Evolutionary conservation across 2,329 filamentous ascomycete species (phyloP).

Genomic region (Pseudogymnoascus sp.): DNA sequence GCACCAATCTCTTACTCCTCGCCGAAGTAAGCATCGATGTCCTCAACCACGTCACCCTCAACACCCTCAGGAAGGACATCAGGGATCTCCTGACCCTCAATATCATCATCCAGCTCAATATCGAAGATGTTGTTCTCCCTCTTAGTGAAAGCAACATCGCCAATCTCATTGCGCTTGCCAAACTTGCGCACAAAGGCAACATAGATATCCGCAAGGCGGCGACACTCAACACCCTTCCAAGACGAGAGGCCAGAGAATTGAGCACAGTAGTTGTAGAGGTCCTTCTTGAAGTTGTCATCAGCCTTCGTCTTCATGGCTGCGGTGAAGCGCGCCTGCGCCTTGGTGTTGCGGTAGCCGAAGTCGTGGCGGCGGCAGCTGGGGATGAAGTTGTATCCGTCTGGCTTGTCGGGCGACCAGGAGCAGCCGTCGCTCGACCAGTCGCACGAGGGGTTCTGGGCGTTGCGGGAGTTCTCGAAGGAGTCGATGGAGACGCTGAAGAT

Average conservation of each 20-base stretch:
- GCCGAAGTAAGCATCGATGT: background rate
- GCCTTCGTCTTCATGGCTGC: slow-evolving; percentile 34
- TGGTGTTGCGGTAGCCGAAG: slow-evolving; percentile 48
- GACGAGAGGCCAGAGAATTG: background rate
- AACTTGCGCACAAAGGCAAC: background rate
- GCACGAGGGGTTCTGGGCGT: slow-evolving; percentile 32
- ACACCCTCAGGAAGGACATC: background rate
- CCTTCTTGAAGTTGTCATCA: slow-evolving; percentile 41
- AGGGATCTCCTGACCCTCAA: background rate
- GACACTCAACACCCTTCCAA: slow-evolving; percentile 16
- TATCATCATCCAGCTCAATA: background rate
- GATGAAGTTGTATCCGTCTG: slow-evolving; percentile 35
- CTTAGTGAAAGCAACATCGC: background rate
- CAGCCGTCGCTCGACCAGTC: slow-evolving; percentile 37
- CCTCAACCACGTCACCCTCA: background rate
- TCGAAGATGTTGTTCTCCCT: background rate
- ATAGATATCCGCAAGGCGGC: slow-evolving; percentile 27
- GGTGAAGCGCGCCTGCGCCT: slow-evolving; percentile 39
- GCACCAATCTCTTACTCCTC: background rate
- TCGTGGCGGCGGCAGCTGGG: slow-evolving; percentile 45
- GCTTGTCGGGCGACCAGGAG: slow-evolving; percentile 35
- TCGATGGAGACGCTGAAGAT: slow-evolving; percentile 37
- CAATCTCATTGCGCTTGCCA: background rate
- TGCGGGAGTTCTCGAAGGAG: slow-evolving; percentile 34
- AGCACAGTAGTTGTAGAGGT: slow-evolving; percentile 17